Evolutionary conservation across 768 basidiomycete genomes (phyloP).

Genomic region (Pisolithus microcarpus): DNA sequence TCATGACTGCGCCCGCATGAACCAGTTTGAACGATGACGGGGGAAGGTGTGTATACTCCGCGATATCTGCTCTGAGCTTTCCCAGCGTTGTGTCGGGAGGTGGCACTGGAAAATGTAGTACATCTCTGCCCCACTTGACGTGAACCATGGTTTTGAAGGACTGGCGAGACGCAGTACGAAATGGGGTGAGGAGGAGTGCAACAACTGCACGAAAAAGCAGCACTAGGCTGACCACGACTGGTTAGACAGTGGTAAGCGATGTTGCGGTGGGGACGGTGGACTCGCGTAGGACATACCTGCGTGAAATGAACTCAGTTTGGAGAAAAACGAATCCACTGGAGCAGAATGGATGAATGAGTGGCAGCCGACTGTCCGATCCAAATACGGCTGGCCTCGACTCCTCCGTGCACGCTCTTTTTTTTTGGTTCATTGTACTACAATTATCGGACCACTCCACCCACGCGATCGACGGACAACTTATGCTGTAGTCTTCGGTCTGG

Average conservation of each 20-base stretch:
- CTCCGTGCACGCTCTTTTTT: too few species aligned
- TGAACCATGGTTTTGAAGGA: constrained; percentile 29
- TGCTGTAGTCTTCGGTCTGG: too few species aligned
- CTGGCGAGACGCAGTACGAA: background rate
- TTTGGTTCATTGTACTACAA: too few species aligned
- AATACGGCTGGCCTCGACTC: too few species aligned
- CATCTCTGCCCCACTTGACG: constrained; percentile 47
- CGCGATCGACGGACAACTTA: too few species aligned
- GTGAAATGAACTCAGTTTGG: constrained; percentile 25
- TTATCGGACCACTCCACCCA: too few species aligned
- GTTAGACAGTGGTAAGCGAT: constrained; percentile 1
- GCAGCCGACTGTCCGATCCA: too few species aligned
- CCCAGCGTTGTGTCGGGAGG: constrained; percentile 51
- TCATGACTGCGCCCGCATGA: constrained; percentile 85
- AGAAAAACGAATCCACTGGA: background rate
- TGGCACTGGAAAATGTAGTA: constrained; percentile 50
- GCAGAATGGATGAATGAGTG: background rate
- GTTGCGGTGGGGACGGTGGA: background rate
- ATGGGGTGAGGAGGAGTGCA: constrained; percentile 13
- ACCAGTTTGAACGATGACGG: constrained; percentile 75
- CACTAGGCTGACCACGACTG: constrained; percentile 29
- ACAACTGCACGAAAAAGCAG: constrained; percentile 23
- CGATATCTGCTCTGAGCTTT: constrained; percentile 52
- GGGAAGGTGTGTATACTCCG: constrained; percentile 70
- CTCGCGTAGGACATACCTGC: constrained; percentile 12